phyloP scores from a whole-genome alignment of 306 rosid genomes.

The Elaeagnus macrophylla region DNA sequence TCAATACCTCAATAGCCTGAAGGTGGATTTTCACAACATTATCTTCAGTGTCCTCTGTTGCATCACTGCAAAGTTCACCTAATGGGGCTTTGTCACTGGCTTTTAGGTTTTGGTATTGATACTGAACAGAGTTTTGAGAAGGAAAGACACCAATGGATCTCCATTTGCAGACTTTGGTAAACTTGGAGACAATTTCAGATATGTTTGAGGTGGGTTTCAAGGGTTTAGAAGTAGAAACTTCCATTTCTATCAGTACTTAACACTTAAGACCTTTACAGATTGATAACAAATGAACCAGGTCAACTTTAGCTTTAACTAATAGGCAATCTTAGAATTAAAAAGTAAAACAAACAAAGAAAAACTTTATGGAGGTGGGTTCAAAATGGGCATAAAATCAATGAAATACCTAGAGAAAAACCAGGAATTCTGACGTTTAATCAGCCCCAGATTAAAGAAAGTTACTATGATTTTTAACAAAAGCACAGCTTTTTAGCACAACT shows the following conservation, averaged over 20 bases:
- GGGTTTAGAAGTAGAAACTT: slow-evolving; percentile 34
- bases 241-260: slow-evolving; percentile 37
- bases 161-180: slow-evolving; percentile 57
- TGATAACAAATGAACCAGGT: slow-evolving; percentile 3
- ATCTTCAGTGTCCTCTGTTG: slow-evolving; percentile 26
- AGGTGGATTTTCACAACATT: slow-evolving; percentile 39
- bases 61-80: slow-evolving; percentile 26
- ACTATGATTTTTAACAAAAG: not conserved
- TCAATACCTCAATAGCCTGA: slow-evolving; percentile 23
- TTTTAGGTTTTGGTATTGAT: slow-evolving; percentile 22
- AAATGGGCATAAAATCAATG: slow-evolving; percentile 16
- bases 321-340: slow-evolving; percentile 14
- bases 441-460: slow-evolving; percentile 15
- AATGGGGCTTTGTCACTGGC: slow-evolving; percentile 21
- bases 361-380: slow-evolving; percentile 4
- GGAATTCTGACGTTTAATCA: slow-evolving; percentile 27
- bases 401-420: slow-evolving; percentile 21
- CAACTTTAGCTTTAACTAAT: slow-evolving; percentile 3
- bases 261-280: slow-evolving; percentile 20
- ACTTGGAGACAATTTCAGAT: slow-evolving; percentile 59
- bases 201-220: slow-evolving; percentile 52
- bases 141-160: slow-evolving; percentile 70
- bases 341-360: slow-evolving; percentile 1
- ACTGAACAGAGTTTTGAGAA: slow-evolving; percentile 37
- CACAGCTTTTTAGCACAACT: not conserved